phyloP scores from a whole-genome alignment of 169 alveolate genomes.

The Plasmodium ovale region DNA sequence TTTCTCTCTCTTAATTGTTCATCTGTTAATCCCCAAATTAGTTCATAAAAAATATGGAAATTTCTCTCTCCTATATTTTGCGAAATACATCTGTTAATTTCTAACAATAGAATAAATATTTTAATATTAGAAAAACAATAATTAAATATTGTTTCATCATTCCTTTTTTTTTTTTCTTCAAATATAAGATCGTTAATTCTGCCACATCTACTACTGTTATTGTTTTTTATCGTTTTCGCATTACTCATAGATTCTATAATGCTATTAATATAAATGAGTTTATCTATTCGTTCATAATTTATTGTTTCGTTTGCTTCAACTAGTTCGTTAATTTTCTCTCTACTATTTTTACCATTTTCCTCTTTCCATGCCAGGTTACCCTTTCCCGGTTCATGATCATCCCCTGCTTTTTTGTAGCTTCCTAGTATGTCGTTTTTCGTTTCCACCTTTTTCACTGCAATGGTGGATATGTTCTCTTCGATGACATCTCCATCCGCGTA shows the following conservation, averaged over 20 bases:
- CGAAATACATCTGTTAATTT: constrained; percentile 93
- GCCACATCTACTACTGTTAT: constrained; percentile 98
- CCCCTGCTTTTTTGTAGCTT: background rate
- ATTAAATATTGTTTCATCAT: constrained; percentile 92
- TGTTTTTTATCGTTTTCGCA: constrained; percentile 97
- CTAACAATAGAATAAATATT: constrained; percentile 88
- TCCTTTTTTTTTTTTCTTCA: constrained; percentile 90
- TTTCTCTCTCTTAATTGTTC: constrained; percentile 30
- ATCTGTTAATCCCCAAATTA: constrained; percentile 80
- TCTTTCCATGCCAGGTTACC: background rate
- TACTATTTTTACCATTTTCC: background rate
- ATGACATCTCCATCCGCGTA: constrained; percentile 32
- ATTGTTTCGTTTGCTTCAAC: background rate
- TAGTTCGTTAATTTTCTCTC: background rate
- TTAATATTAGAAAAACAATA: constrained; percentile 79
- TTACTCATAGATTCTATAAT: constrained; percentile 98
- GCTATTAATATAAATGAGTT: constrained; percentile 83
- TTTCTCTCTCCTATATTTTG: constrained; percentile 94
- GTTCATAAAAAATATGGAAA: constrained; percentile 96
- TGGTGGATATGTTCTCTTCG: constrained; percentile 86
- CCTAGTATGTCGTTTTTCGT: background rate
- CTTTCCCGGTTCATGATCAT: background rate
- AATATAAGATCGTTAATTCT: constrained; percentile 94
- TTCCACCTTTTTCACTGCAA: constrained; percentile 19
- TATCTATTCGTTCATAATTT: constrained; percentile 48